Percentiles rank a stretch among this genome's conserved stretches.
Evolutionary conservation across 2,329 filamentous ascomycete genomes (phyloP).

Genomic region (Ascochyta clinopodiicola): DNA sequence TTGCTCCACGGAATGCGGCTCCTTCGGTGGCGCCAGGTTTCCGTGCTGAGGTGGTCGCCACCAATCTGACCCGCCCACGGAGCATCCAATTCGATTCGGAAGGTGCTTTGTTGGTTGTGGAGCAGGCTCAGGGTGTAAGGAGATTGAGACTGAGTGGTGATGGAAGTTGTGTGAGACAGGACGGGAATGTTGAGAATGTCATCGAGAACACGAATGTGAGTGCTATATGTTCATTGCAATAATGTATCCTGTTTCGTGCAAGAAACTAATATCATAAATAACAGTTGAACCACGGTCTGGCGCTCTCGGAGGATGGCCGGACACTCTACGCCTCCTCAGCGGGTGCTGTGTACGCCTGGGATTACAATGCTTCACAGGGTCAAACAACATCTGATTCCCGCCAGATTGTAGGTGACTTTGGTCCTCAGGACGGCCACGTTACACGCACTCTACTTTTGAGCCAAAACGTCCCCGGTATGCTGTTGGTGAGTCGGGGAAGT

Average conservation of each 20-base stretch:
- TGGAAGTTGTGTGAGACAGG: conserved; percentile 38
- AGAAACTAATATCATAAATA: conserved; percentile 1
- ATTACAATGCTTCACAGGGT: conserved; percentile 64
- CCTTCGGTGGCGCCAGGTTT: conserved; percentile 54
- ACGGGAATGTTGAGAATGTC: conserved; percentile 30
- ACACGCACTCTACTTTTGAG: conserved; percentile 73
- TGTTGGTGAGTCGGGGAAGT: conserved; percentile 72
- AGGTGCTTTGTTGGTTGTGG: conserved; percentile 58
- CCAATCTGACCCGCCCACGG: conserved; percentile 53
- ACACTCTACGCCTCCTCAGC: conserved; percentile 63
- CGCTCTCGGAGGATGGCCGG: conserved; percentile 55
- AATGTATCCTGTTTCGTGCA: not conserved
- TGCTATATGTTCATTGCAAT: not conserved
- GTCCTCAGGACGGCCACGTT: conserved; percentile 61
- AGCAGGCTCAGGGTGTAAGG: conserved; percentile 50
- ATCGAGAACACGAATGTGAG: conserved; percentile 40
- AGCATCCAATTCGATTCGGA: conserved; percentile 56
- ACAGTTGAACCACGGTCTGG: conserved; percentile 60
- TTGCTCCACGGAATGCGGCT: conserved; percentile 46
- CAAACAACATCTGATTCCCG: conserved; percentile 55
- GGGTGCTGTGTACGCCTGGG: conserved; percentile 68
- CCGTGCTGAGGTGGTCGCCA: conserved; percentile 54
- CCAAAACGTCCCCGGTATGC: conserved; percentile 58
- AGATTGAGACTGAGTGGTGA: conserved; percentile 45
- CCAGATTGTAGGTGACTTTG: conserved; percentile 69